Evolutionary conservation across 2,329 filamentous ascomycete species (phyloP).

Genomic region (Pseudovirgaria hyperparasitica): DNA sequence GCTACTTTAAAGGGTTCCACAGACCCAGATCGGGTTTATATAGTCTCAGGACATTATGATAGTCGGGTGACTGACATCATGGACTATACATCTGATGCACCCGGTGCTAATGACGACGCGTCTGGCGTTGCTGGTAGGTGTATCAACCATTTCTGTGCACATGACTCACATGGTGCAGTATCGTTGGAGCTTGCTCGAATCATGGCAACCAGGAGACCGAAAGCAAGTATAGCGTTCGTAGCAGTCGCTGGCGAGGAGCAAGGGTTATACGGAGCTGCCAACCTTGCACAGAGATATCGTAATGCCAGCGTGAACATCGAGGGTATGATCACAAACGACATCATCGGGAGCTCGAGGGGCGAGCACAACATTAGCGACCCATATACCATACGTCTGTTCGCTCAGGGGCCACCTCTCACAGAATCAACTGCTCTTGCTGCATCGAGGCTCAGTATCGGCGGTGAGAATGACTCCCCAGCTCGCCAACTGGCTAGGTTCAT

Average conservation of each 20-base stretch:
- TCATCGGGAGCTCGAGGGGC: constrained; percentile 39
- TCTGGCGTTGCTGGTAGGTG: constrained; percentile 36
- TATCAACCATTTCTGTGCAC: neutral
- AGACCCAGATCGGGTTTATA: constrained; percentile 37
- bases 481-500: constrained; percentile 43
- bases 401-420: constrained; percentile 33
- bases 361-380: constrained; percentile 34
- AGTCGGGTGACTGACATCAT: constrained; percentile 37
- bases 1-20: constrained; percentile 38
- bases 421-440: constrained; percentile 27
- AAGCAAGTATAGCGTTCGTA: constrained; percentile 42
- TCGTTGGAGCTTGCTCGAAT: constrained; percentile 44
- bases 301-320: constrained; percentile 41
- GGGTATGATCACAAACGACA: constrained; percentile 46
- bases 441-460: constrained; percentile 26
- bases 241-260: constrained; percentile 48
- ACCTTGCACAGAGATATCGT: constrained; percentile 40
- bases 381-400: constrained; percentile 43
- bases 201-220: constrained; percentile 33
- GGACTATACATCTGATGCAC: constrained; percentile 40
- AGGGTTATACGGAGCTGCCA: constrained; percentile 38
- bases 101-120: constrained; percentile 47
- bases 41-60: constrained; percentile 45
- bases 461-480: constrained; percentile 43
- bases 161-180: constrained; percentile 17